Evolutionary conservation across 2,329 filamentous ascomycete species (phyloP), one percentile per base, ranked within the genome.

Genomic region (Penicillium occitanis): DNA sequence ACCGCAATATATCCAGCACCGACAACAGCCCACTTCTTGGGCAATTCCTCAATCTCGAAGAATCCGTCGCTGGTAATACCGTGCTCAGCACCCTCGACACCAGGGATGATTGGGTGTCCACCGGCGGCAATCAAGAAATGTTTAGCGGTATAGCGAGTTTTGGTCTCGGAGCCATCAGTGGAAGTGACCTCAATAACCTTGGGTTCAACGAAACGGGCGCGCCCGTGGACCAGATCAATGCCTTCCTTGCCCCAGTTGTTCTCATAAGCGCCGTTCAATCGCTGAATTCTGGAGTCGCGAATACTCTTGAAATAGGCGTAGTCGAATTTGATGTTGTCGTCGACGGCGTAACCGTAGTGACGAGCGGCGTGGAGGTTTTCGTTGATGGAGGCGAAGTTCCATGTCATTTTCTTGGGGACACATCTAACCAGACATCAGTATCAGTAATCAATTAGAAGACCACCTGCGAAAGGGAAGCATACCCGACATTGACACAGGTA

Each of bases 401-500:
- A 84, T 55, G 82, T 83, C 76, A 84, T 83, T 68, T 84, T 84
- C 73, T 84, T 84, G 33, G 83, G 83, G 6, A 84, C 80, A 68
- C 82, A 85, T 65, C 83, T 83, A 64, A 37, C 65, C 63, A 28
- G 42, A 42, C 58, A 40, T 40, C 63, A 17, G 37, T 17, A 40
- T 61, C 22, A 53, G 10, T 58, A 1, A 17, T 22, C 19, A 25
- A 8, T 25, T 42, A 11, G 19, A n/a, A 19, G 44, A 35, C 44
- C 37, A 65, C 11, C 11, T 57, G 13, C 6, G 55, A 40, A 13
- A 13, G 46, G 8, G 22, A 48, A 37, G 72, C 79, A 70, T 75
- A 84, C 82, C 82, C 84, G 70, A 85, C 83, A 71, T 85, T 85
- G 64, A 85, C 83, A 73, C 83, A 85, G 51, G 78, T 82, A 61